phyloP scores from a whole-genome alignment of 345 rosid genomes.

The Pistacia vera region DNA sequence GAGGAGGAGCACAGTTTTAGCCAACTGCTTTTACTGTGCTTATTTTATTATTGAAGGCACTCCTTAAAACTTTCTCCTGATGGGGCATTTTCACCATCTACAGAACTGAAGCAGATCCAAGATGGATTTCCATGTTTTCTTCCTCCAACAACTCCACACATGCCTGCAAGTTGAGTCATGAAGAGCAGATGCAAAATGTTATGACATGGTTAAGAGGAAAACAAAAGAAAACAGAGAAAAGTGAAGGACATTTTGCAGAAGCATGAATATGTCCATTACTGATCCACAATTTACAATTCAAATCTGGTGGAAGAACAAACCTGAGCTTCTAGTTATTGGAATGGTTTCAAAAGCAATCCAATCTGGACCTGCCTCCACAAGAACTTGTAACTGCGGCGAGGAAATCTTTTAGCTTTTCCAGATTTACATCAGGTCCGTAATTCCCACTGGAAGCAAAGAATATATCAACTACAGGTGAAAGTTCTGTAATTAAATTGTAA shows the following conservation, averaged over 20 bases:
- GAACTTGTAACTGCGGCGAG: constrained; percentile 80
- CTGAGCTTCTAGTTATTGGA: constrained; percentile 96
- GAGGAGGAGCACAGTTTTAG: constrained; percentile 87
- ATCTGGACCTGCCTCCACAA: constrained; percentile 84
- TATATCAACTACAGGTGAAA: too few relatives aligned
- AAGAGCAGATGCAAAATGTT: not conserved
- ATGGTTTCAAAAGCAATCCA: constrained; percentile 91
- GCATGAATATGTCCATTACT: not conserved
- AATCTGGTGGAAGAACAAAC: constrained; percentile 32
- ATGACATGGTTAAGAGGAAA: too few relatives aligned
- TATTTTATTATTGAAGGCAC: constrained; percentile 63
- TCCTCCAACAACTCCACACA: constrained; percentile 83
- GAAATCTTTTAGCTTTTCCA: constrained; percentile 83
- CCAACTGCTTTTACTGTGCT: constrained; percentile 68
- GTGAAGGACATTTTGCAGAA: too few relatives aligned
- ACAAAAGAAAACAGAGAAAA: too few relatives aligned
- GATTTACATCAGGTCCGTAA: constrained; percentile 59
- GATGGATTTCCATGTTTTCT: constrained; percentile 76
- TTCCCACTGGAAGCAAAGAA: constrained; percentile 51
- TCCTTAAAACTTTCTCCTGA: constrained; percentile 84
- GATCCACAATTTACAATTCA: not conserved
- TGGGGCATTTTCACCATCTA: constrained; percentile 80
- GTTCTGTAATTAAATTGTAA: too few relatives aligned
- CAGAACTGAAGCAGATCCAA: constrained; percentile 87
- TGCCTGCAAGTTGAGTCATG: constrained; percentile 45